Evolutionary conservation across 495 filamentous ascomycete genomes (phyloP), one percentile per base, ranked within the genome.

Genomic region (Parathielavia appendiculata): DNA sequence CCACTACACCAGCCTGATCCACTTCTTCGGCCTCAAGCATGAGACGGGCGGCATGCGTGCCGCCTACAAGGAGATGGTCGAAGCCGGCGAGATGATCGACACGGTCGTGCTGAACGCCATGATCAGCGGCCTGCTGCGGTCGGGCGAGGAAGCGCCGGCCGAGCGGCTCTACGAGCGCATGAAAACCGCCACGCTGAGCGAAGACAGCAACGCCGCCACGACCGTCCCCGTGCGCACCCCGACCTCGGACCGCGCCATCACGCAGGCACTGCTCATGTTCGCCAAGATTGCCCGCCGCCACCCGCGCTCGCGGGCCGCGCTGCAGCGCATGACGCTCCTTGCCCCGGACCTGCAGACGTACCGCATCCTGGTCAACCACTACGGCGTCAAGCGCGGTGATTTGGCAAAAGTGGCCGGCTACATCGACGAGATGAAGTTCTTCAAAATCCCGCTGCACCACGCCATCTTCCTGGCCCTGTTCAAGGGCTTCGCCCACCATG

Each of bases 31-130:
- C 14, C 73, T 92, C 48, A 78, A 79, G 58, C 73, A 76, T 34
- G 85, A 96, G 68, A 79, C 83, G 5, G 75, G 85, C 60, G 85
- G 79, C 26, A 80, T 95, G 41, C 79, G 88, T 44, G 76, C 75
- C 36, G 83, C 86, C 1, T 98, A 95, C 65, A 75, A 82, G 35
- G 80, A 86, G 8, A 85, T 95, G 67, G 86, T 96, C 32, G 73
- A 86, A 44, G 81, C 82, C 0, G 91, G 91, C 36, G 88, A 96
- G 66, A 82, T 96, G 16, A 85, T 98, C 34, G 92, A 97, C 69
- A 93, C 90, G 0, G 81, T 86, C 6, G 88, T 90, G 13, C 75
- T 97, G 64, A 97, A 97, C 66, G 87, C 86, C 58, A 79, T 97
- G 62, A 88, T 96, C 57, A 77, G 83, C 2, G 85, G 91, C 2